Evolutionary conservation across 331 rosid genomes (phyloP).

Genomic region (Prunus yedoensis): DNA sequence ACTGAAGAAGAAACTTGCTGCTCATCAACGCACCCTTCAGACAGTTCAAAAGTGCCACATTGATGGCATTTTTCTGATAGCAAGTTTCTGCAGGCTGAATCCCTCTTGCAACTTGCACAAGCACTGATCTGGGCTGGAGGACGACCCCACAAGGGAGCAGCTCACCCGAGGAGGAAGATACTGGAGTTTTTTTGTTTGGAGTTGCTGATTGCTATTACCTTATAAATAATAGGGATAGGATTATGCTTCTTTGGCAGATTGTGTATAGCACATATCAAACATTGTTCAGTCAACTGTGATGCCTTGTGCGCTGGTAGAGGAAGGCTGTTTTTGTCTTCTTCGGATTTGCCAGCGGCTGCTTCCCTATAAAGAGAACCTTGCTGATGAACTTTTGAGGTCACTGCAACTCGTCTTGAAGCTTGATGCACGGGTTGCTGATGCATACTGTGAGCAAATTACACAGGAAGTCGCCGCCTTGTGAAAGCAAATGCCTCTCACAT

Average conservation of each 20-base stretch:
- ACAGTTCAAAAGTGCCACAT: slow-evolving; percentile 87
- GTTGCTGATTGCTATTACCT: slow-evolving; percentile 89
- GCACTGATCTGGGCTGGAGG: slow-evolving; percentile 95
- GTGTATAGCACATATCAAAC: slow-evolving; percentile 86
- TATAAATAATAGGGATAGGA: slow-evolving; percentile 95
- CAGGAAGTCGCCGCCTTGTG: slow-evolving; percentile 93
- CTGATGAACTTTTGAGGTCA: slow-evolving; percentile 95
- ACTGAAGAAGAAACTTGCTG: slow-evolving; percentile 87
- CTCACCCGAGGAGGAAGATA: slow-evolving; percentile 93
- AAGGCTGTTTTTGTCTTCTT: slow-evolving; percentile 95
- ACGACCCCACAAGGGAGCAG: slow-evolving; percentile 78
- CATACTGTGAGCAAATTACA: slow-evolving; percentile 95
- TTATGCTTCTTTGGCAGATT: slow-evolving; percentile 89
- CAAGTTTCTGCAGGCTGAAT: slow-evolving; percentile 91
- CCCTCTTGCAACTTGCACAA: slow-evolving; percentile 85
- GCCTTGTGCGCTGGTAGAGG: slow-evolving; percentile 93
- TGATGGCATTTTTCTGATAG: slow-evolving; percentile 85
- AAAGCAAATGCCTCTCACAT: slow-evolving; percentile 95
- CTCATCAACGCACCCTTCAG: slow-evolving; percentile 78
- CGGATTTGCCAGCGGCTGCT: slow-evolving; percentile 97
- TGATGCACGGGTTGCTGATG: slow-evolving; percentile 97
- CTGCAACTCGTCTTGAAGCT: slow-evolving; percentile 92
- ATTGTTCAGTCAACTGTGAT: slow-evolving; percentile 94
- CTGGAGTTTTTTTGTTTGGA: slow-evolving; percentile 94
- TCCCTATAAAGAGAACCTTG: slow-evolving; percentile 92